Conservation (phyloP, 2,329 filamentous ascomycete species). For the Emergomyces orientalis region DNA sequence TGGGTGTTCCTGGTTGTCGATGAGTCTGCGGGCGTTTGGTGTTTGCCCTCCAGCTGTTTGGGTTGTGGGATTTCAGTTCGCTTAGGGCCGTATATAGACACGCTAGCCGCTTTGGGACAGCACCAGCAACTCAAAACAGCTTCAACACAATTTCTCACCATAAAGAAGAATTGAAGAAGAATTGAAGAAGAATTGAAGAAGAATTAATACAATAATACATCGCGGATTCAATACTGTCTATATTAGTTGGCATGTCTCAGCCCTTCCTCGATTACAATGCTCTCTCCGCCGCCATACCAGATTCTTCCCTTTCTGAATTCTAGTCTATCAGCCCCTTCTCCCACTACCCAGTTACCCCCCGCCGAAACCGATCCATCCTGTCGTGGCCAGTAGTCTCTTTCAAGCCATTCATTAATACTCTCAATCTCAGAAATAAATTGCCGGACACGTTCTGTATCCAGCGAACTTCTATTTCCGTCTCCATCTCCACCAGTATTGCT, state of each 20-base stretch:
- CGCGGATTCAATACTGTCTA: not conserved
- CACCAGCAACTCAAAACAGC: constrained; percentile 18
- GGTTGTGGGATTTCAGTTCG: constrained; percentile 38
- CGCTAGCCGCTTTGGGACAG: constrained; percentile 8
- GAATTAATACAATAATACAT: too few species aligned
- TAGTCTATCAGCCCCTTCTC: constrained; percentile 64
- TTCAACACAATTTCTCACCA: too few species aligned
- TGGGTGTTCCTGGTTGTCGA: constrained; percentile 28
- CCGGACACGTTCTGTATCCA: constrained; percentile 47
- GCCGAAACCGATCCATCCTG: constrained; percentile 32
- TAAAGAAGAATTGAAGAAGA: too few species aligned
- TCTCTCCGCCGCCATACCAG: constrained; percentile 81
- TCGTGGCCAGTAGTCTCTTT: constrained; percentile 59
- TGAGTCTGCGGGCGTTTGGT: constrained; percentile 26
- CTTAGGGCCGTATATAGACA: constrained; percentile 32
- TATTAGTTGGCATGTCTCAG: constrained; percentile 25
- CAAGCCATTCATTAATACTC: constrained; percentile 65
- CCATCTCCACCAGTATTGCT: constrained; percentile 26
- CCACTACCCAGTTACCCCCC: constrained; percentile 74
- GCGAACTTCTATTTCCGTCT: constrained; percentile 10
- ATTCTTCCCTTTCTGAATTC: constrained; percentile 64
- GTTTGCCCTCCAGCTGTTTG: constrained; percentile 14
- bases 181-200: too few species aligned
- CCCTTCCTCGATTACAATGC: constrained; percentile 47
- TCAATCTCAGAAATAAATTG: constrained; percentile 64